Evolutionary conservation across 176 grass and related monocot genomes (phyloP), one percentile per base, ranked within the genome.

Genomic region (Leersia perrieri): DNA sequence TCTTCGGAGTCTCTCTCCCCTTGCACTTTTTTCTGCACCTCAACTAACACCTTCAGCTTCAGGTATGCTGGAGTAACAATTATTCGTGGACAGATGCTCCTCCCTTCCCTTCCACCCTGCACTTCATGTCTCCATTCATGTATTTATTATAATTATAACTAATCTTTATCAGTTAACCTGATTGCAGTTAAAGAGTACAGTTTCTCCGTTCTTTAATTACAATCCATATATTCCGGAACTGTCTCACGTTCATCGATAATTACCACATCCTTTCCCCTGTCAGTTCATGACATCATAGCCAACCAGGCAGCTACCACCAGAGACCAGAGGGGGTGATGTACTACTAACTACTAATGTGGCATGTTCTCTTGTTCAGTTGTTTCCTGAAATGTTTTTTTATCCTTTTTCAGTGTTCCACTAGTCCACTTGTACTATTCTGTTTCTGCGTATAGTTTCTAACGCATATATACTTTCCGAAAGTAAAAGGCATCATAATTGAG

Each of bases 11-110:
- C n/a, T n/a, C n/a, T n/a, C n/a, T n/a, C n/a, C 36, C 36, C 36
- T 1, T 1, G 9, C 36, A 39, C 36, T 41, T 41, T 11, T 41
- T 41, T 41, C 11, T 44, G 41, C 41, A 14, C 3, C 10, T 14
- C 39, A 41, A 0, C 39, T 41, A 7, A 41, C n/a, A 12, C 39
- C 12, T 44, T 0, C 39, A 12, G 0, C 41, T 44, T 44, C 41
- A 44, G 41, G 1, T 44, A 44, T 11, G 39, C 39, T 41, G 39
- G n/a, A n/a, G 10, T 41, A 12, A 12, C 39, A 41, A 41, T 1
- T 5, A 41, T n/a, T n/a, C 39, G 12, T 12, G 10, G 7, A 12
- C 10, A 41, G 89, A 89, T 81, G 87, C 49, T 36, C 18, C 32
- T 22, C n/a, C 47, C 1, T 33, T 65, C 22, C 39, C 31, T 47